Conservation (phyloP, 345 rosid species). For the Lumnitzera racemosa region DNA sequence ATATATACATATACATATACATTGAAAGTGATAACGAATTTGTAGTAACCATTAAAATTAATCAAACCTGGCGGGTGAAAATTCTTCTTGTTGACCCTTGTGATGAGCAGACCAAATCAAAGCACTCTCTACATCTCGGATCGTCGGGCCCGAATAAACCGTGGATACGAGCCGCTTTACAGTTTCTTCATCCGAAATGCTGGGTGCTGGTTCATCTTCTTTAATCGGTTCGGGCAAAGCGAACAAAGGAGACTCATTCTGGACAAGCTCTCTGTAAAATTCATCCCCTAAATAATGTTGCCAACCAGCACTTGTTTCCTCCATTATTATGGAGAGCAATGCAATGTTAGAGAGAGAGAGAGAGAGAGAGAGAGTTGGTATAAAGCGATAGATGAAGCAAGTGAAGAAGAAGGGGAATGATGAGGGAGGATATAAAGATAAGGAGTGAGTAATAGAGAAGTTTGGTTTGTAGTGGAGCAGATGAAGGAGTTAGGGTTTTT, state of each 20-base stretch:
- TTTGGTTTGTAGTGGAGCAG: constrained; percentile 33
- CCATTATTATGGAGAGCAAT: constrained; percentile 11
- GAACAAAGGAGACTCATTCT: constrained; percentile 42
- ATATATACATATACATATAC: too few relatives aligned
- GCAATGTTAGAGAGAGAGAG: background rate
- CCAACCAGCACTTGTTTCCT: constrained; percentile 19
- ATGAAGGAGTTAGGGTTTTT: constrained; percentile 14
- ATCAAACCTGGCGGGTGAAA: constrained; percentile 11
- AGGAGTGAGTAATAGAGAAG: background rate
- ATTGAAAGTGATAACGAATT: too few relatives aligned
- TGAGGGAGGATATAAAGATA: background rate
- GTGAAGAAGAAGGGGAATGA: background rate
- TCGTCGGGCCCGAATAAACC: constrained; percentile 51
- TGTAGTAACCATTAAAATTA: too few relatives aligned
- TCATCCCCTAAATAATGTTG: constrained; percentile 27
- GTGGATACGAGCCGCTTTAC: constrained; percentile 24
- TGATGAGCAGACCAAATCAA: constrained; percentile 19
- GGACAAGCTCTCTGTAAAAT: constrained; percentile 42
- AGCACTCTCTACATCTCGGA: constrained; percentile 44
- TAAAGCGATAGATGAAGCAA: background rate
- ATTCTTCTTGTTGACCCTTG: constrained; percentile 14
- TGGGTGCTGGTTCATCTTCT: background rate
- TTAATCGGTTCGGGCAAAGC: constrained; percentile 19
- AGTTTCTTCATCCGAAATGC: constrained; percentile 16
- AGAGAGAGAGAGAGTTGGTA: background rate